Evolutionary conservation across 1,139 yeast genomes (phyloP).

Genomic region (Kluyveromyces marxianus): DNA sequence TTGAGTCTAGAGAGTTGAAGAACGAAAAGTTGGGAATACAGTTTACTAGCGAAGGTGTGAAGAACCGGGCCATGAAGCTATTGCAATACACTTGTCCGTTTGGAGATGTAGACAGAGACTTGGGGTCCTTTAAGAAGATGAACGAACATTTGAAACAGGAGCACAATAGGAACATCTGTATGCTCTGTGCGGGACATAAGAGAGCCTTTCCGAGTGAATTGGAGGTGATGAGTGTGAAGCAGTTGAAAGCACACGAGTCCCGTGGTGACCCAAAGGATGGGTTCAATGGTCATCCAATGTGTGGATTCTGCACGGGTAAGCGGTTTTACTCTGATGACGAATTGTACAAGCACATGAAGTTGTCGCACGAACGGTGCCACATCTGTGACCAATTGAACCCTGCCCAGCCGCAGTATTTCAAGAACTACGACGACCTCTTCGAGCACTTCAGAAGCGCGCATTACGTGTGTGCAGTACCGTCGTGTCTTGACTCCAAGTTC

Average conservation of each 20-base stretch:
- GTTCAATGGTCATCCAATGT: slow-evolving; percentile 82
- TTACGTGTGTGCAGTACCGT: slow-evolving; percentile 68
- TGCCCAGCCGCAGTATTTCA: slow-evolving; percentile 66
- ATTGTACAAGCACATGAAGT: slow-evolving; percentile 71
- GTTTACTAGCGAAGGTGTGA: slow-evolving; percentile 43
- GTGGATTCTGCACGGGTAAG: slow-evolving; percentile 69
- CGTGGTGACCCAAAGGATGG: slow-evolving; percentile 58
- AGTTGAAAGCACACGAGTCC: slow-evolving; percentile 60
- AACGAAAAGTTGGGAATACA: slow-evolving; percentile 43
- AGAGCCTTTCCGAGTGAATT: slow-evolving; percentile 73
- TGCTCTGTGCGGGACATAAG: slow-evolving; percentile 67
- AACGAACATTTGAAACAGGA: slow-evolving; percentile 55
- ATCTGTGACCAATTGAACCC: slow-evolving; percentile 73
- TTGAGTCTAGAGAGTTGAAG: slow-evolving; percentile 24
- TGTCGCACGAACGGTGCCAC: slow-evolving; percentile 80
- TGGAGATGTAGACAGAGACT: slow-evolving; percentile 28
- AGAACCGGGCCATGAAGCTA: slow-evolving; percentile 41
- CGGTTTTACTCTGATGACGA: slow-evolving; percentile 89
- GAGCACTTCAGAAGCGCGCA: slow-evolving; percentile 69
- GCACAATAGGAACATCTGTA: slow-evolving; percentile 63
- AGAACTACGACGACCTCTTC: slow-evolving; percentile 65
- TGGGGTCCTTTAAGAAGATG: slow-evolving; percentile 47
- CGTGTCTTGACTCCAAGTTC: slow-evolving; percentile 84
- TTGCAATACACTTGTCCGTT: slow-evolving; percentile 53
- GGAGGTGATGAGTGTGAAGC: slow-evolving; percentile 51